These are phyloP conservation scores for Blastobotrys elegans DNA, from an alignment of 1,139 yeast genomes.

Conservation along the genomic window DNA sequence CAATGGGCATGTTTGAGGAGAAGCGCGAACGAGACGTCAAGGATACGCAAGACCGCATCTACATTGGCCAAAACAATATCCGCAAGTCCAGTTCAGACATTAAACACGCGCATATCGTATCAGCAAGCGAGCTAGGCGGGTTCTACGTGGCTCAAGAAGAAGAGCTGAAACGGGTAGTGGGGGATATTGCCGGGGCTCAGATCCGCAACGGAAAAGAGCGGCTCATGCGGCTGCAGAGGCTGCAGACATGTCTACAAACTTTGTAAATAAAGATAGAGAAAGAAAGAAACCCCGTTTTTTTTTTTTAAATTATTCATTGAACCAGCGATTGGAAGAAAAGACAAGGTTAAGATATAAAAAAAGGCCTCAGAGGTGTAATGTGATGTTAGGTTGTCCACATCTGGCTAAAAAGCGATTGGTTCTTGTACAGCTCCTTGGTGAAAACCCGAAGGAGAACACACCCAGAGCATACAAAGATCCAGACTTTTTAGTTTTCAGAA, in stretches of 20 bases:
- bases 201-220: slow-evolving; percentile 34
- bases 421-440: slow-evolving; percentile 7
- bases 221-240: slow-evolving; percentile 33
- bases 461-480: background rate
- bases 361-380: slow-evolving; percentile 23
- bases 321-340: background rate
- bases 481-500: slow-evolving; percentile 17
- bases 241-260: slow-evolving; percentile 14
- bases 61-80: slow-evolving; percentile 29
- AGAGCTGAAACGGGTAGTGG: slow-evolving; percentile 31
- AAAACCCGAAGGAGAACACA: slow-evolving; percentile 17
- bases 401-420: no score
- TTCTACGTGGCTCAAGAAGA: slow-evolving; percentile 33
- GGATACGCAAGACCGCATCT: slow-evolving; percentile 29
- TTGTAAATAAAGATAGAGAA: background rate
- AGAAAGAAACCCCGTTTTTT: background rate
- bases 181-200: slow-evolving; percentile 27
- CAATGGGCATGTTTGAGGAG: slow-evolving; percentile 35
- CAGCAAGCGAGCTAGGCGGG: slow-evolving; percentile 39
- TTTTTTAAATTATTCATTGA: background rate
- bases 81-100: slow-evolving; percentile 31
- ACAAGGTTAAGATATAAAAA: background rate
- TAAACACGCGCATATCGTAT: slow-evolving; percentile 31
- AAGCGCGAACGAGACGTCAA: slow-evolving; percentile 33
- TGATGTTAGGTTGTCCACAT: slow-evolving; percentile 20